Evolutionary conservation across 768 basidiomycete genomes (phyloP), one percentile per base, ranked within the genome.

Genomic region (Tulasnella calospora): DNA sequence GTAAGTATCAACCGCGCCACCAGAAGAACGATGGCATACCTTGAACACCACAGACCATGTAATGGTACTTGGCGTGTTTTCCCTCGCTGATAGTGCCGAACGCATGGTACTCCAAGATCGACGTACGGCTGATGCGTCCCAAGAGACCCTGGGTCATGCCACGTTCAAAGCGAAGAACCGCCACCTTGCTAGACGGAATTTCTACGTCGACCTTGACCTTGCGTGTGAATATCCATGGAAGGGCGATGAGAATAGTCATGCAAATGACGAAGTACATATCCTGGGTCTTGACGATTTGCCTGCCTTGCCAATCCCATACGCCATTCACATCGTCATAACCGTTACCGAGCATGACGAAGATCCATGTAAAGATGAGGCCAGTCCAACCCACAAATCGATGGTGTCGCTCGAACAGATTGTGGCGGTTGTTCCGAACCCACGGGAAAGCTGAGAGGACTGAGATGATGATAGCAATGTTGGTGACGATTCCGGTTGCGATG

Each of bases 121-220:
- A 87, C 27, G 89, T 89, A 46, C 92, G 91, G 80, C 91, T 91
- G 85, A 94, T 88, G 77, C 92, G 89, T 30, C 90, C 90, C 44
- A 94, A 86, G 38, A 94, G 86, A 78, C 92, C 92, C 83, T 94
- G 93, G 82, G 93, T 92, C 92, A 94, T 94, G 73, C 93, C 92
- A 81, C 92, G 89, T 83, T 90, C 86, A 84, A 94, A 93, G 41
- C 92, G 91, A 81, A 94, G 86, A 79, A 94, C 87, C 8, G 92
- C 93, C 9, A 92, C 92, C 83, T 93, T 94, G 23, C 90, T 87
- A 21, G 92, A 94, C 38, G 92, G 92, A 79, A 94, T 86, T 82
- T 94, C 92, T 74, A 94, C 89, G 78, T 93, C 92, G 38, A 94
- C 90, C 57, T 85, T 85, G 8, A 93, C 93, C 83, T 91, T 89